These are phyloP conservation scores for Syzygium aromaticum DNA, from an alignment of 345 rosid species.

Conservation along the genomic window DNA sequence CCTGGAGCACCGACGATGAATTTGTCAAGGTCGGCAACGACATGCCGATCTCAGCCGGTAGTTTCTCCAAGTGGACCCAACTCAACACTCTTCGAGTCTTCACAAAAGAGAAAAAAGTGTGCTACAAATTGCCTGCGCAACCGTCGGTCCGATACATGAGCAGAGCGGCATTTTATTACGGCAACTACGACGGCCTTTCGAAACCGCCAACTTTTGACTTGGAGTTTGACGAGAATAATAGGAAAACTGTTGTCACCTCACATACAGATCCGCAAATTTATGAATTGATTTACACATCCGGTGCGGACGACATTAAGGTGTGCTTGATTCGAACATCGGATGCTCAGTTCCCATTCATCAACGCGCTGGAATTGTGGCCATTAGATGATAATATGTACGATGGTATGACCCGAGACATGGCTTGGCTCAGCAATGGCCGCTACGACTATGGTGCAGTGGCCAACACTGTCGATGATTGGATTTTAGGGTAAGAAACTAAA, in stretches of 20 bases:
- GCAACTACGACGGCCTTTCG: conserved; percentile 7
- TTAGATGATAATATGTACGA: neutral
- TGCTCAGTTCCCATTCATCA: neutral
- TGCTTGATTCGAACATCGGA: neutral
- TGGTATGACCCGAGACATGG: neutral
- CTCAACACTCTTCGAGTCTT: conserved; percentile 12
- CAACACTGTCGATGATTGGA: neutral
- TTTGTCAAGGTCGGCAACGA: neutral
- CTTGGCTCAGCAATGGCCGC: neutral
- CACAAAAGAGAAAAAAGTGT: conserved; percentile 4
- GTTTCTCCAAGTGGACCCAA: neutral
- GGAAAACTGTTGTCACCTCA: conserved; percentile 10
- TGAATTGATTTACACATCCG: neutral
- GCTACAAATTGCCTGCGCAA: conserved; percentile 3
- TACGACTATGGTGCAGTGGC: neutral
- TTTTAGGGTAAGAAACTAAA: neutral
- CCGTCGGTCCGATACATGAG: conserved; percentile 1
- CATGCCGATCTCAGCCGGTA: neutral
- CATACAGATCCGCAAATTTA: neutral
- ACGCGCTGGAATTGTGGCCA: neutral
- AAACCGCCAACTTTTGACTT: conserved; percentile 11
- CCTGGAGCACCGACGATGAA: neutral
- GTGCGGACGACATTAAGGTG: neutral
- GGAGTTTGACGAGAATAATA: neutral
- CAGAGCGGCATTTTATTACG: conserved; percentile 16